Evolutionary conservation across 352 stramenopile species (phyloP), one percentile per base, ranked within the genome.

Genomic region (Albugo candida): DNA sequence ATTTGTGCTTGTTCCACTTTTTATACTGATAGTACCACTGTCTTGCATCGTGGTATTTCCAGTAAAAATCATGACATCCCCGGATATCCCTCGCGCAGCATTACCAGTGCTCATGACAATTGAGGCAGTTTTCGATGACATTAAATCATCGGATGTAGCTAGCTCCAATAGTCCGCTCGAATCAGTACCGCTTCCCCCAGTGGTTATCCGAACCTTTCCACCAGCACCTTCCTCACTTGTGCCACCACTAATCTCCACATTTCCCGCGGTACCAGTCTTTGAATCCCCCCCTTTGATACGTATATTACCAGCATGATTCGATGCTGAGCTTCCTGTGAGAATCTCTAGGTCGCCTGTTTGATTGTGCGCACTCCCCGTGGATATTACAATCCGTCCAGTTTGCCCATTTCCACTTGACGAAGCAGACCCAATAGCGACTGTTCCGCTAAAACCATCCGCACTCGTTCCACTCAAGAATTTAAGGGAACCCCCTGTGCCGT

Each of bases 241-340:
- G 39, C 67, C 67, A 43, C 56, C 67, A 13, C 51, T 52, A 16
- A 80, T 27, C 10, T 41, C 49, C 20, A 83, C 49, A 42, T 27
- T 39, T 17, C 68, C 68, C 17, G 58, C 64, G 44, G 45, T 45
- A 13, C 76, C 74, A 24, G 51, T 60, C 11, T 48, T 49, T 16
- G 68, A 67, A 41, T 52, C 48, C 12, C 77, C 77, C 21, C 68
- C 80, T 37, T 36, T 55, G 6, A 92, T 27, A 12, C 55, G 21
- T n/a, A 87, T 67, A 24, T 38, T 43, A 37, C 75, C 75, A 0
- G 63, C 75, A 49, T 55, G 58, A 4, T 67, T 59, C 2, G 46
- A 19, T 3, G 19, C 47, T 11, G 59, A 56, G 19, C 56, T 48
- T 27, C 70, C 67, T 37, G 61, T 66, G 36, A 48, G 62, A 13